phyloP scores from a whole-genome alignment of 192 early-diverging fungal species.

The Ramicandelaber brevisporus region DNA sequence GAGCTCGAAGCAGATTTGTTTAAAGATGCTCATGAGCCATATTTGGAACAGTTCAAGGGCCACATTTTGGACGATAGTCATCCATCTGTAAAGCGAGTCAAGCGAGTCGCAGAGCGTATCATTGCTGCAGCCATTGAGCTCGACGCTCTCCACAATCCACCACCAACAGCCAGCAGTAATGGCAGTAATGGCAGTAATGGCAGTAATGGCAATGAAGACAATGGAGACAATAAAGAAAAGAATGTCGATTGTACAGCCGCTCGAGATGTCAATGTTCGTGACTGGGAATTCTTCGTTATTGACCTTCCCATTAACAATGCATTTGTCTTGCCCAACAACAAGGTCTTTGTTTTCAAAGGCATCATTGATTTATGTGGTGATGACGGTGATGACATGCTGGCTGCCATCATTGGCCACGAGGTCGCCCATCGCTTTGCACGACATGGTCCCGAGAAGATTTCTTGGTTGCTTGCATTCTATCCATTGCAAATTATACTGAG shows the following conservation, averaged over 20 bases:
- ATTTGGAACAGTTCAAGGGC: constrained; percentile 33
- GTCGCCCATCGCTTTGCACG: constrained; percentile 79
- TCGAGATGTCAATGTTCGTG: too few relatives aligned
- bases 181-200: constrained; percentile 27
- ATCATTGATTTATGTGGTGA: constrained; percentile 62
- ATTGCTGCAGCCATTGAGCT: too few relatives aligned
- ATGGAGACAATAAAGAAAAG: too few relatives aligned
- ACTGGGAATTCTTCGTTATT: constrained; percentile 90
- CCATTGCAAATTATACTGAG: constrained; percentile 24
- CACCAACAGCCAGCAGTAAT: constrained; percentile 35
- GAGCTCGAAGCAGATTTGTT: constrained; percentile 20
- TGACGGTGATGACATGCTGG: constrained; percentile 60
- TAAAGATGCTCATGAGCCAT: constrained; percentile 36
- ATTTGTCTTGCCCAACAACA: constrained; percentile 83
- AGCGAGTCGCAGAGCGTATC: constrained; percentile 35
- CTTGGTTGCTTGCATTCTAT: constrained; percentile 34
- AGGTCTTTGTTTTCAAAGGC: constrained; percentile 95
- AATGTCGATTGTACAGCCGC: too few relatives aligned
- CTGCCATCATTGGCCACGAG: constrained; percentile 84
- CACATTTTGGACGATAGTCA: constrained; percentile 41
- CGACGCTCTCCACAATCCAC: too few relatives aligned
- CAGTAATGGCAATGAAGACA: too few relatives aligned
- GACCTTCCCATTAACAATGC: constrained; percentile 62
- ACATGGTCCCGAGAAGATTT: constrained; percentile 76
- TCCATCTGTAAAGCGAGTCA: constrained; percentile 33